These are phyloP conservation scores for Tympanopsis confertula DNA, from an alignment of 2,329 filamentous ascomycete genomes.

Conservation along the genomic window DNA sequence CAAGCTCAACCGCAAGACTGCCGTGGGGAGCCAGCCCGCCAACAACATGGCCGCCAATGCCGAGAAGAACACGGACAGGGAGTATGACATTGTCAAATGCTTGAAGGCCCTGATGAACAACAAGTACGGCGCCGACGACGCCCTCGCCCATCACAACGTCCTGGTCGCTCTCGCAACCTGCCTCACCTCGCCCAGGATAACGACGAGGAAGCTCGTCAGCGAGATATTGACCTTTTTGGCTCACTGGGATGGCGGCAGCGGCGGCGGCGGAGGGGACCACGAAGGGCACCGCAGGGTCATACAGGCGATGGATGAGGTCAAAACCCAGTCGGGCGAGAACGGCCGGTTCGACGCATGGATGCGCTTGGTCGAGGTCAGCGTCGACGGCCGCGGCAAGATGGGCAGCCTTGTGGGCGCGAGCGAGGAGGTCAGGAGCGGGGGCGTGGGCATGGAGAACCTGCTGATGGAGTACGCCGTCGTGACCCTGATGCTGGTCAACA, in stretches of 20 bases:
- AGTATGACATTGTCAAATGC: slow-evolving; percentile 97
- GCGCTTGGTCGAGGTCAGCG: slow-evolving; percentile 91
- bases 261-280: too few species aligned
- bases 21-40: slow-evolving; percentile 57
- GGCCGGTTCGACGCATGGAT: slow-evolving; percentile 97
- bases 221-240: slow-evolving; percentile 94
- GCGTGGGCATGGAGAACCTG: slow-evolving; percentile 96
- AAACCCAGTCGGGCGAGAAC: slow-evolving; percentile 77
- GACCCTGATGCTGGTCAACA: slow-evolving; percentile 89
- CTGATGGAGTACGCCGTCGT: slow-evolving; percentile 98
- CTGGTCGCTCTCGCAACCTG: slow-evolving; percentile 79
- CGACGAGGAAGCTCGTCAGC: slow-evolving; percentile 86
- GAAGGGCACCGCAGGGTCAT: slow-evolving; percentile 88
- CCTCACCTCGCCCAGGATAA: slow-evolving; percentile 76
- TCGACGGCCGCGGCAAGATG: slow-evolving; percentile 97
- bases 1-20: slow-evolving; percentile 84
- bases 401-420: slow-evolving; percentile 92
- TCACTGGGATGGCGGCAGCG: slow-evolving; percentile 71
- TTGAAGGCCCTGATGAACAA: slow-evolving; percentile 98
- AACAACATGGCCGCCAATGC: slow-evolving; percentile 38
- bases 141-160: slow-evolving; percentile 77
- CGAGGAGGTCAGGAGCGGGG: slow-evolving; percentile 88
- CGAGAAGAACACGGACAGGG: slow-evolving; percentile 76
- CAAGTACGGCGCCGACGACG: slow-evolving; percentile 96
- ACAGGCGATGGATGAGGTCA: slow-evolving; percentile 84